phyloP scores from a whole-genome alignment of 352 stramenopile genomes.

The Globisporangium solare region DNA sequence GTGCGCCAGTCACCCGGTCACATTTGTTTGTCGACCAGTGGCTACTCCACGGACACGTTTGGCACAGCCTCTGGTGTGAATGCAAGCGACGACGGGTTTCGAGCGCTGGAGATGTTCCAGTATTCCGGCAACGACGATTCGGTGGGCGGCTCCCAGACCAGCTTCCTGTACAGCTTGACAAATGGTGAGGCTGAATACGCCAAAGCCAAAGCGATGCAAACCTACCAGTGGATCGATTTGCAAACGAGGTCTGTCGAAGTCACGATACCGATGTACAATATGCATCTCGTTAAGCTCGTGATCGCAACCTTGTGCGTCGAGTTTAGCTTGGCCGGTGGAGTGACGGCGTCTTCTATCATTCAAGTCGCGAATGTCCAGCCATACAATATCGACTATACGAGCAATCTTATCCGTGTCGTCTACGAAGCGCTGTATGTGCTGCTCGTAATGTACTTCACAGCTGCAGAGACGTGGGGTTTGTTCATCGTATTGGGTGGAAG shows the following conservation, averaged over 20 bases:
- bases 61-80: slow-evolving; percentile 29
- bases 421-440: slow-evolving; percentile 40
- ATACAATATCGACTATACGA: slow-evolving; percentile 49
- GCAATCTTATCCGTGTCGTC: slow-evolving; percentile 39
- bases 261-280: slow-evolving; percentile 53
- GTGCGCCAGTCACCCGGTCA: slow-evolving; percentile 29
- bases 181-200: slow-evolving; percentile 24
- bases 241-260: slow-evolving; percentile 51
- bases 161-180: slow-evolving; percentile 46
- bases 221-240: slow-evolving; percentile 46
- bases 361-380: slow-evolving; percentile 55
- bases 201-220: slow-evolving; percentile 30
- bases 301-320: slow-evolving; percentile 46
- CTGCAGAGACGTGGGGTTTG: slow-evolving; percentile 55
- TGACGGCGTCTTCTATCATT: slow-evolving; percentile 33
- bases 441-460: slow-evolving; percentile 47
- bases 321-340: slow-evolving; percentile 50
- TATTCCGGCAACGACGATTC: slow-evolving; percentile 32
- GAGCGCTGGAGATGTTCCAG: slow-evolving; percentile 49
- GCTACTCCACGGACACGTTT: slow-evolving; percentile 32
- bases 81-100: slow-evolving; percentile 19
- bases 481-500: slow-evolving; percentile 46
- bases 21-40: slow-evolving; percentile 33
- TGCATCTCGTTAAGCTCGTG: slow-evolving; percentile 48
- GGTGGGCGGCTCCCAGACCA: slow-evolving; percentile 41